Conservation (phyloP, 495 filamentous ascomycete genomes). For the Podospora australis region DNA sequence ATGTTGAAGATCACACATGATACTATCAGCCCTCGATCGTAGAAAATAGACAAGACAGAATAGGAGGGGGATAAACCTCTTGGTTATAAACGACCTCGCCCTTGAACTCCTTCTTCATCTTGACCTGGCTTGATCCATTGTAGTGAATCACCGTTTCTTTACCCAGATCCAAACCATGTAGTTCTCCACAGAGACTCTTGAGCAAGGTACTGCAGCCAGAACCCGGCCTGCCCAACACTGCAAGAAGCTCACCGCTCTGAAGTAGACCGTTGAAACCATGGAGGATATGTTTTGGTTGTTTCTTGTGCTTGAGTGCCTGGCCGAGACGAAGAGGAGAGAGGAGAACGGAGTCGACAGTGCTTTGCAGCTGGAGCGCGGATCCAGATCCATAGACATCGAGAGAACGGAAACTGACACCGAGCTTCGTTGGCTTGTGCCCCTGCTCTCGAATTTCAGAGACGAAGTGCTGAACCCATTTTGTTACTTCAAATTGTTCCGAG, state of each 20-base stretch:
- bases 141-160: slow-evolving; percentile 44
- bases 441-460: slow-evolving; percentile 20
- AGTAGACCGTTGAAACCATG: slow-evolving; percentile 67
- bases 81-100: slow-evolving; percentile 57
- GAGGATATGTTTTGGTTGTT: slow-evolving; percentile 50
- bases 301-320: slow-evolving; percentile 34
- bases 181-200: slow-evolving; percentile 65
- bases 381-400: slow-evolving; percentile 51
- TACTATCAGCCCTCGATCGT: neutral
- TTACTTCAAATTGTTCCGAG: slow-evolving; percentile 20
- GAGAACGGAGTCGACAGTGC: slow-evolving; percentile 47
- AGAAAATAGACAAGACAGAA: neutral
- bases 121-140: slow-evolving; percentile 42
- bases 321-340: slow-evolving; percentile 41
- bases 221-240: slow-evolving; percentile 72
- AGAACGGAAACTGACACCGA: slow-evolving; percentile 44
- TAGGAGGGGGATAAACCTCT: slow-evolving; percentile 16
- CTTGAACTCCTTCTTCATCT: slow-evolving; percentile 53
- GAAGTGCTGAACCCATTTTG: slow-evolving; percentile 18
- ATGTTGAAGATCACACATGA: neutral
- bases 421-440: slow-evolving; percentile 9
- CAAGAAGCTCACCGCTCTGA: slow-evolving; percentile 68
- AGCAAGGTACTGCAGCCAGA: slow-evolving; percentile 52
- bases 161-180: slow-evolving; percentile 43
- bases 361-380: slow-evolving; percentile 48